Evolutionary conservation across 2,329 filamentous ascomycete species (phyloP).

Genomic region (Alternaria brassicicola): DNA sequence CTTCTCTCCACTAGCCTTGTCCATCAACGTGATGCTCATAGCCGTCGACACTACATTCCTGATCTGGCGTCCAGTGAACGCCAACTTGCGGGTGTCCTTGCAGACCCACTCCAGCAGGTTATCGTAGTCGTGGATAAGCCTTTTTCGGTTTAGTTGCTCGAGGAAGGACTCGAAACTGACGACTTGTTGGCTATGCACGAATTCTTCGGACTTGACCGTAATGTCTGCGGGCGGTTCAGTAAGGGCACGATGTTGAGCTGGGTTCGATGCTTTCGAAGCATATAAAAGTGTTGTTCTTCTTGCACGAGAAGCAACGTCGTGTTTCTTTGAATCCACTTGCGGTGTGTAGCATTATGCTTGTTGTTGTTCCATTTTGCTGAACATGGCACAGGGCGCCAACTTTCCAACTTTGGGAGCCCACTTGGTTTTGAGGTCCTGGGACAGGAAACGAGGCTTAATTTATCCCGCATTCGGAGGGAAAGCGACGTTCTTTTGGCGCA

Average conservation of each 20-base stretch:
- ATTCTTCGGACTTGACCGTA: neutral
- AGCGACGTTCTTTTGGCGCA: neutral
- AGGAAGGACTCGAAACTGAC: neutral
- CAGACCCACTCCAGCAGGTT: neutral
- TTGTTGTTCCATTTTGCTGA: neutral
- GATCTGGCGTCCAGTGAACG: neutral
- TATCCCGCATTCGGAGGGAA: neutral
- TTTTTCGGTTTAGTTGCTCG: neutral
- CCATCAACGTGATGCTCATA: neutral
- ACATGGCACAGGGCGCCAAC: neutral
- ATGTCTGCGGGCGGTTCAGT: neutral
- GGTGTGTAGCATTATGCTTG: constrained; percentile 2
- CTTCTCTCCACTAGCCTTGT: neutral
- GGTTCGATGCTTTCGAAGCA: constrained; percentile 6
- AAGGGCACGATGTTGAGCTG: neutral
- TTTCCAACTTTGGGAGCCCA: neutral
- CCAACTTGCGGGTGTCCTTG: neutral
- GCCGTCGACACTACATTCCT: neutral
- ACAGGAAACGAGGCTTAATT: neutral
- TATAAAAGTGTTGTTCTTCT: constrained; percentile 13
- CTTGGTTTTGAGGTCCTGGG: neutral
- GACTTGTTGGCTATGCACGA: neutral
- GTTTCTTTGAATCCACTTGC: constrained; percentile 2
- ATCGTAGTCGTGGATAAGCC: neutral
- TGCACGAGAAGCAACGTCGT: constrained; percentile 9